phyloP scores from a whole-genome alignment of 2,329 filamentous ascomycete genomes.

The Diplodia corticola region DNA sequence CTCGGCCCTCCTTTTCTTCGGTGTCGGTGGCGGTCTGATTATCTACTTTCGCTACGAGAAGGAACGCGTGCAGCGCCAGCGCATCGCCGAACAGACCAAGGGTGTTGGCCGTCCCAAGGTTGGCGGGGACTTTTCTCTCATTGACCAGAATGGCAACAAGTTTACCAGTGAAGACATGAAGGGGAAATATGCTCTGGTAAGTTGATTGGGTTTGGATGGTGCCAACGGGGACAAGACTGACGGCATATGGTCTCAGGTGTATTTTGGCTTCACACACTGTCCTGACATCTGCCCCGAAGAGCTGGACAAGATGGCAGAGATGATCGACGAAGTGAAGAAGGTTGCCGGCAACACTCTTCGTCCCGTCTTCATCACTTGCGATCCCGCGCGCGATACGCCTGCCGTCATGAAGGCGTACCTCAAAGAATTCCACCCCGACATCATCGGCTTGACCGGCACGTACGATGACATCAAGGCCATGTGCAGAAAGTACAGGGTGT shows the following conservation, averaged over 20 bases:
- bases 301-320: conserved; percentile 97
- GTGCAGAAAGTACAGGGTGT: conserved; percentile 95
- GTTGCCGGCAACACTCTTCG: conserved; percentile 57
- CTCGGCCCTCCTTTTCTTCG: conserved; percentile 80
- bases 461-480: conserved; percentile 92
- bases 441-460: conserved; percentile 87
- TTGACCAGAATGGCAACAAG: conserved; percentile 75
- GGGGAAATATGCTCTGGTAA: conserved; percentile 78
- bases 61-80: conserved; percentile 81
- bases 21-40: conserved; percentile 73
- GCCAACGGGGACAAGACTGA: neutral
- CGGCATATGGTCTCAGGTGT: conserved; percentile 60
- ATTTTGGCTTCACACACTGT: conserved; percentile 98
- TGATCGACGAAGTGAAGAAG: conserved; percentile 70
- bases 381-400: conserved; percentile 87
- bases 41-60: conserved; percentile 96
- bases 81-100: conserved; percentile 88
- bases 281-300: conserved; percentile 99
- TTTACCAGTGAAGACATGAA: conserved; percentile 81
- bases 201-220: conserved; percentile 32
- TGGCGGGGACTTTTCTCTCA: conserved; percentile 78
- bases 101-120: conserved; percentile 92
- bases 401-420: conserved; percentile 83
- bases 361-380: conserved; percentile 92
- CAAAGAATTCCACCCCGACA: conserved; percentile 81